phyloP scores from a whole-genome alignment of 83 land plant genomes.

The Larix sibirica region DNA sequence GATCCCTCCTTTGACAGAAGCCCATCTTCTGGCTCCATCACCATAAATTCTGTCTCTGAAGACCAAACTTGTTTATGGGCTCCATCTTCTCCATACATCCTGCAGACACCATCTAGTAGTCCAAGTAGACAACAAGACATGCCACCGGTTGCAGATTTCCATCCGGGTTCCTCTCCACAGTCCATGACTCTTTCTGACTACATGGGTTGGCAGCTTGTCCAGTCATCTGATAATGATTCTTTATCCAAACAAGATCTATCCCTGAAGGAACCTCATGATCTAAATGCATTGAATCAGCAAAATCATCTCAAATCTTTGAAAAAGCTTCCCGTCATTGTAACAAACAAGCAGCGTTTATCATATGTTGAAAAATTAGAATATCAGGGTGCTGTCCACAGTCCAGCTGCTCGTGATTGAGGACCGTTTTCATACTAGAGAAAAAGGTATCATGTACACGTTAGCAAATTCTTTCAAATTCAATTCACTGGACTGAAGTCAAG shows the following conservation, averaged over 20 bases:
- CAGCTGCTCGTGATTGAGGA: slow-evolving; percentile 17
- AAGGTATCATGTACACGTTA: too few species aligned
- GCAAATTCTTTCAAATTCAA: too few species aligned
- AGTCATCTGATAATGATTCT: background rate
- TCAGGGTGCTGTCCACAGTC: slow-evolving; percentile 11
- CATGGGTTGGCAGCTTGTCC: slow-evolving; percentile 11
- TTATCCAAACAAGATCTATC: background rate
- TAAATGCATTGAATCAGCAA: background rate
- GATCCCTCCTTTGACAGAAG: slow-evolving; percentile 3
- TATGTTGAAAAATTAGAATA: slow-evolving; percentile 9
- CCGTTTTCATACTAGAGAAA: too few species aligned
- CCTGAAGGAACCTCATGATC: background rate
- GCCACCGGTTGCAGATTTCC: background rate
- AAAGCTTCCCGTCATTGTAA: slow-evolving; percentile 2
- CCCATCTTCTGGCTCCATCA: background rate
- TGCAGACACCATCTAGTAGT: background rate
- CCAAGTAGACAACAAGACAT: background rate
- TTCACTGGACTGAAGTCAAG: too few species aligned
- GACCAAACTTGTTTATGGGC: slow-evolving; percentile 6
- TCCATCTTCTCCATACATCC: background rate
- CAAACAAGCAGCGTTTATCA: slow-evolving; percentile 9
- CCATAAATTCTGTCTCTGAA: background rate
- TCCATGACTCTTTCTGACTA: slow-evolving; percentile 20
- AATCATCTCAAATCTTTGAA: background rate
- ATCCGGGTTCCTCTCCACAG: slow-evolving; percentile 1